Conservation (phyloP, 1,139 yeast species). For the Candida frijolesensis region DNA sequence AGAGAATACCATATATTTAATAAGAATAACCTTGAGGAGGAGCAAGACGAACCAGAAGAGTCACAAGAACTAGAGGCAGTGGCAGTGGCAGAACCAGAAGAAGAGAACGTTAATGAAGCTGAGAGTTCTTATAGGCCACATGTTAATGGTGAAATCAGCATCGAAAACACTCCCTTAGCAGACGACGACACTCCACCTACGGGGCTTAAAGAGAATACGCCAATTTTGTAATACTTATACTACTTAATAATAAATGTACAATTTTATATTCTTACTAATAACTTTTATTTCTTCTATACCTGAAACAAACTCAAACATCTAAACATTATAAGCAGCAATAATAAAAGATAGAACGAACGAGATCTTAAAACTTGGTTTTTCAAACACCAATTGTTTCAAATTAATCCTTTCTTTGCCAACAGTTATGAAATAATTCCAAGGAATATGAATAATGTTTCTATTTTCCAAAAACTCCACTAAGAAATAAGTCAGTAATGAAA, state of each 20-base stretch:
- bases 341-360: slow-evolving; percentile 60
- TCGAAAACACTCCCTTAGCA: slow-evolving; percentile 4
- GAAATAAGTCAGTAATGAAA: slow-evolving; percentile 53
- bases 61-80: not conserved
- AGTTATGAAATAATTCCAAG: slow-evolving; percentile 46
- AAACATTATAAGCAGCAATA: slow-evolving; percentile 65
- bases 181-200: slow-evolving; percentile 1
- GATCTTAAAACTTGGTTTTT: slow-evolving; percentile 66
- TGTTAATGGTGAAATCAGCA: not conserved
- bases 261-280: not conserved
- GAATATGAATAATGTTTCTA: slow-evolving; percentile 55
- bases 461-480: slow-evolving; percentile 61
- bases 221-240: not conserved
- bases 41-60: not conserved
- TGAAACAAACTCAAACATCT: slow-evolving; percentile 4
- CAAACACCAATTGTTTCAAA: slow-evolving; percentile 54
- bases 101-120: not conserved
- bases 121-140: not conserved
- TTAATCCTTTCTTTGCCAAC: slow-evolving; percentile 52
- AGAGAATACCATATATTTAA: slow-evolving; percentile 24
- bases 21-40: slow-evolving; percentile 4
- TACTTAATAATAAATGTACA: not conserved
- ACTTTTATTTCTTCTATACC: not conserved
- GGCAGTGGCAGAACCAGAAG: not conserved
- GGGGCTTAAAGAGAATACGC: slow-evolving; percentile 1